Evolutionary conservation across 2,329 filamentous ascomycete genomes (phyloP).

Genomic region (Pseudogymnoascus sp.): DNA sequence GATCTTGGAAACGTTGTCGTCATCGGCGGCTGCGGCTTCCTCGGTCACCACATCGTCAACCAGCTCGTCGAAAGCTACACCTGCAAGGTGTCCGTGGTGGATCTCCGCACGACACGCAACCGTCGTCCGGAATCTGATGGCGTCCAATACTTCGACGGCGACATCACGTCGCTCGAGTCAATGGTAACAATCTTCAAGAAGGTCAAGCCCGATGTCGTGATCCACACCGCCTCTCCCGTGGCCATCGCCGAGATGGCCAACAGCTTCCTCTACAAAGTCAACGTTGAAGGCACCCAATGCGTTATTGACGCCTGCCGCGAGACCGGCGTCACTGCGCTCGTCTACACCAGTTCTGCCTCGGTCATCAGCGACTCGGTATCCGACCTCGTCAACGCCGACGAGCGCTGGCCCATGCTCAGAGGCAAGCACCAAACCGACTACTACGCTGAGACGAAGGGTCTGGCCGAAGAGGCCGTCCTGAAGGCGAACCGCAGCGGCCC

Average conservation of each 20-base stretch:
- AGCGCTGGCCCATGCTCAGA: constrained; percentile 69
- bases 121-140: constrained; percentile 47
- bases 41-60: constrained; percentile 74
- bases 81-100: constrained; percentile 58
- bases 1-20: constrained; percentile 64
- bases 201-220: constrained; percentile 70
- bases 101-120: constrained; percentile 64
- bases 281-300: constrained; percentile 75
- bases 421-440: constrained; percentile 67
- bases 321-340: constrained; percentile 68
- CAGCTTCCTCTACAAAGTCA: constrained; percentile 68
- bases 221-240: constrained; percentile 78
- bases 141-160: constrained; percentile 64
- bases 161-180: constrained; percentile 61
- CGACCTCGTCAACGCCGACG: constrained; percentile 78
- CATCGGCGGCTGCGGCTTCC: constrained; percentile 76
- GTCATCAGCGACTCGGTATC: constrained; percentile 74
- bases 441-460: constrained; percentile 84
- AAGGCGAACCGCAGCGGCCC: constrained; percentile 58
- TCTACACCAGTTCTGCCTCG: constrained; percentile 86
- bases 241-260: constrained; percentile 45
- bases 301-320: constrained; percentile 66
- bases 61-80: constrained; percentile 56
- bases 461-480: constrained; percentile 75
- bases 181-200: constrained; percentile 57